Evolutionary conservation across 768 basidiomycete species (phyloP).

Genomic region (Boletus reticulatus): DNA sequence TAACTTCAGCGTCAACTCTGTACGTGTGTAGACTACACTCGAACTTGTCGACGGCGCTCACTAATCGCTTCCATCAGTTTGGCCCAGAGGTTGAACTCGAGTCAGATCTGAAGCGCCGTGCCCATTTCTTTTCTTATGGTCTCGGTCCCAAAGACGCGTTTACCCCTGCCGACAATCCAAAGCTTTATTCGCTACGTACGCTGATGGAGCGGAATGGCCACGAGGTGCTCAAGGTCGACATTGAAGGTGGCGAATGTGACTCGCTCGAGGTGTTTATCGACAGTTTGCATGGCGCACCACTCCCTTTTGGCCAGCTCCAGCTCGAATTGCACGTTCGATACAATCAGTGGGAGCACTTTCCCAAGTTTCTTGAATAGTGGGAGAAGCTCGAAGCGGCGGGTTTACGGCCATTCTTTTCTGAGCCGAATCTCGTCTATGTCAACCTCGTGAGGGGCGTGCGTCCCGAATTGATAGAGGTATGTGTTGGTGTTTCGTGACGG

Average conservation of each 20-base stretch:
- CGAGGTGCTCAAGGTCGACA: constrained; percentile 49
- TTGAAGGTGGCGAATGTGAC: constrained; percentile 68
- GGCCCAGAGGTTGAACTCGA: constrained; percentile 39
- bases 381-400: constrained; percentile 66
- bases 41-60: neutral
- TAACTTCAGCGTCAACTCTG: constrained; percentile 35
- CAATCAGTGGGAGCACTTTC: constrained; percentile 50
- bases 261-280: constrained; percentile 51
- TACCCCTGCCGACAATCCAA: no score
- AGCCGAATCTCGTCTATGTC: constrained; percentile 49
- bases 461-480: constrained; percentile 42
- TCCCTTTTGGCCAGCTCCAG: constrained; percentile 72
- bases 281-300: constrained; percentile 38
- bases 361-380: constrained; percentile 65
- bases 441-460: constrained; percentile 38
- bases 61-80: neutral
- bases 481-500: neutral
- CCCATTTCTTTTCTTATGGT: constrained; percentile 45
- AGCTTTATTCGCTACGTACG: constrained; percentile 40
- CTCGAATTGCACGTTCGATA: constrained; percentile 61
- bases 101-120: constrained; percentile 28
- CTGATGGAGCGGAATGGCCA: constrained; percentile 62
- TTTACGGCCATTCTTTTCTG: constrained; percentile 70
- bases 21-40: neutral
- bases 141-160: constrained; percentile 42